Evolutionary conservation across 2,329 filamentous ascomycete species (phyloP), one percentile per base, ranked within the genome.

Genomic region (Myriosclerotinia curreyana): DNA sequence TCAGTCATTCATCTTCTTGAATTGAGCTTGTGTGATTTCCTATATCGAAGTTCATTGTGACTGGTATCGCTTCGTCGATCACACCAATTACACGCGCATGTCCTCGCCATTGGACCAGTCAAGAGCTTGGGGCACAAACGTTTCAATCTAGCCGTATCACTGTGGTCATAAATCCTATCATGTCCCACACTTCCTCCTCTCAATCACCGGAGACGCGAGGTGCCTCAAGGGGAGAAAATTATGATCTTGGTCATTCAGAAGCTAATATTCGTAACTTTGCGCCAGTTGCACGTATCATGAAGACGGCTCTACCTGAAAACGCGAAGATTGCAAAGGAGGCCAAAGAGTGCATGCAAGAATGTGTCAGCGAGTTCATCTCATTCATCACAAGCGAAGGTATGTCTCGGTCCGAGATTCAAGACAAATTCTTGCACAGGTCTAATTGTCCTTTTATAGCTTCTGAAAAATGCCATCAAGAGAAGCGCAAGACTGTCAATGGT

Each of bases 341-440:
- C 64, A 99, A 99, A 78, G 95, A 99, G 77, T 99, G 95, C 79
- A 98, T 99, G 95, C 95, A 99, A 78, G 95, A 99, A 78, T 99
- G 95, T 75, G 95, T 99, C 65, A 97, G 93, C 86, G 95, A 99
- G 80, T 99, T 99, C 78, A 99, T 99, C 81, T 96, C 92, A 8
- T 99, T 99, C 82, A 98, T 99, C 76, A 99, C 95, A 44, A 98
- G 94, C 77, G 95, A 99, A 84, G 95, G 95, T 96, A 77, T 75
- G 89, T 80, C 59, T 60, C 42, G 20, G 61, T 59, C 60, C 36
- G 31, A 60, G 36, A 48, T 56, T 42, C 46, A 40, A 65, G 59
- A 63, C 63, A 56, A 59, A 51, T 40, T 38, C 31, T 55, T 67
- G 62, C 65, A 44, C 56, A 59, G 22, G 64, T 49, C 69, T 73